Evolutionary conservation across 1,284 basidiomycete species (phyloP), one percentile per base, ranked within the genome.

Genomic region (Malassezia globosa): DNA sequence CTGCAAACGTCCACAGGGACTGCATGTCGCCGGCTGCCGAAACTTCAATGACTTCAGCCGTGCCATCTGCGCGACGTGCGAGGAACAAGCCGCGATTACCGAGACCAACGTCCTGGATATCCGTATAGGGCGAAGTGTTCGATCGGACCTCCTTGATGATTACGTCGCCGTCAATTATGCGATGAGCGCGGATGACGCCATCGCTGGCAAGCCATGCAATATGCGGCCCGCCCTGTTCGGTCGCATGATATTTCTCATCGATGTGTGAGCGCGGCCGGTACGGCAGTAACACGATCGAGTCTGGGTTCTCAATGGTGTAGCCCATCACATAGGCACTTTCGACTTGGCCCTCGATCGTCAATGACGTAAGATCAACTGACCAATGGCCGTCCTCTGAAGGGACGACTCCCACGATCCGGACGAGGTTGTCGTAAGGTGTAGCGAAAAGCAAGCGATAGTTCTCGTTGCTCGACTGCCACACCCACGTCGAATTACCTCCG

Each of bases 1-100:
- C 64, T 36, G 63, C 64, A 23, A 69, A 63, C 42, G 65, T 63
- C 64, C 62, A 64, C 35, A 56, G 51, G 43, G 50, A 50, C 34
- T 43, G 46, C 37, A 68, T 48, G 26, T 51, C 54, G 33, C 55
- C 62, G 25, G 48, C 51, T 33, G 49, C 50, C 31, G 57, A 49
- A 18, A 69, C 52, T 5, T 53, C 50, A 23, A 69, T 42, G 5
- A 63, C 62, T 26, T 69, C 63, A 8, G 48, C 62, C 3, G 56
- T 42, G 13, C 48, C 52, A 39, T 61, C 61, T n/a, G 52, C 55
- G 26, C 62, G 56, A n/a, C 36, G 33, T 3, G 48, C 66, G 22
- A 69, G 39, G 36, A 65, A 55, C 36, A 60, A 42, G 25, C 65
- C 66, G 22, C 58, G 58, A 46, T 64, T 57, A 52, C 54, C 54